Evolutionary conservation across 23 red algal genomes (phyloP).

Genomic region (Chondrus crispus): DNA sequence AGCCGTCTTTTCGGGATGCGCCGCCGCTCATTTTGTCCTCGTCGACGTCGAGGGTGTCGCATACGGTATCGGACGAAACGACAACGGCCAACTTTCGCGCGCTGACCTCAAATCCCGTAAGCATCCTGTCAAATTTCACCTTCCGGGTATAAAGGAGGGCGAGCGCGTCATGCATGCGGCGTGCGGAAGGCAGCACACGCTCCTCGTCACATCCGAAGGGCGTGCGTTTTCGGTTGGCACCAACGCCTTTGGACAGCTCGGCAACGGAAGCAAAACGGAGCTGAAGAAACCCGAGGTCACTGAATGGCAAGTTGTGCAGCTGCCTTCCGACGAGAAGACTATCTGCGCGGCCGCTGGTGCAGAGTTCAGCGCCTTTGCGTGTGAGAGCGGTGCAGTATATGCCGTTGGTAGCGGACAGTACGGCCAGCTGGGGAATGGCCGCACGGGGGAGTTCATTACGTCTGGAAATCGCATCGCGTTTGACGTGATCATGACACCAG

Average conservation of each 20-base stretch:
- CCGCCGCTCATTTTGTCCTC: slow-evolving; percentile 46
- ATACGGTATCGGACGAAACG: slow-evolving; percentile 57
- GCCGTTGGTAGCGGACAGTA: slow-evolving; percentile 55
- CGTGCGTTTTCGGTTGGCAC: slow-evolving; percentile 31
- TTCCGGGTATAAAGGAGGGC: background rate
- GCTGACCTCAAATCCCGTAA: background rate
- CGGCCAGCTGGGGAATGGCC: slow-evolving; percentile 64
- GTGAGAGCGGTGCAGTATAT: slow-evolving; percentile 36
- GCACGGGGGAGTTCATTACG: slow-evolving; percentile 46
- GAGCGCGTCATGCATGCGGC: slow-evolving; percentile 13
- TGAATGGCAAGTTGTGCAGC: background rate
- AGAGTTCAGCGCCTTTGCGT: slow-evolving; percentile 47
- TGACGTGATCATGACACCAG: slow-evolving; percentile 21
- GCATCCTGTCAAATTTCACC: background rate
- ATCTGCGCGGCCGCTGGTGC: slow-evolving; percentile 12
- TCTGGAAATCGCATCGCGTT: slow-evolving; percentile 22
- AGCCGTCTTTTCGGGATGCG: slow-evolving; percentile 23
- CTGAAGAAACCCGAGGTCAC: background rate
- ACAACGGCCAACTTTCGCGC: slow-evolving; percentile 20
- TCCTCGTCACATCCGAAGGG: slow-evolving; percentile 25
- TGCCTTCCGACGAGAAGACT: slow-evolving; percentile 1
- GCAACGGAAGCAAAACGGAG: background rate
- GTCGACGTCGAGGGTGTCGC: slow-evolving; percentile 14
- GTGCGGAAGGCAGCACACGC: slow-evolving; percentile 33
- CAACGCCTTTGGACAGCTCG: slow-evolving; percentile 58